These are phyloP conservation scores for Magnolia officinalis DNA, from an alignment of 164 flowering plant genomes.

Conservation along the genomic window DNA sequence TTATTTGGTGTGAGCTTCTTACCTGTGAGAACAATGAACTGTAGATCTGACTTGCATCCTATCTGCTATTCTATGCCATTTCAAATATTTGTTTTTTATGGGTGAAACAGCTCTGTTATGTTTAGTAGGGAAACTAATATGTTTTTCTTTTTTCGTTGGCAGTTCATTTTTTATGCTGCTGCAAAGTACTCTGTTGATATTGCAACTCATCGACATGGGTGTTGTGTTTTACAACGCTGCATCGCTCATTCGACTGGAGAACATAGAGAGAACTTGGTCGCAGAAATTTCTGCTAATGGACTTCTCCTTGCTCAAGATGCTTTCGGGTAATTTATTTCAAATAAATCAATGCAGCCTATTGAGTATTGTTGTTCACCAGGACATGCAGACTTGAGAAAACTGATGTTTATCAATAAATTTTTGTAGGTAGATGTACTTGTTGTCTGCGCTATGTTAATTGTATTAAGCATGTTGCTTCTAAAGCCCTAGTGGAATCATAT, in stretches of 20 bases:
- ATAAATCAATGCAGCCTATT: background rate
- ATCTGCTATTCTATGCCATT: no score
- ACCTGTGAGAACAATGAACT: no score
- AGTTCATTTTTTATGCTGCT: conserved; percentile 49
- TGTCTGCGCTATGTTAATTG: no score
- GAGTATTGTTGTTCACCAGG: background rate
- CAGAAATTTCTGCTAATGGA: conserved; percentile 40
- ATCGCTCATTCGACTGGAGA: conserved; percentile 39
- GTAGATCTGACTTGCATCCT: no score
- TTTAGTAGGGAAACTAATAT: background rate
- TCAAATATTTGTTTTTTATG: no score
- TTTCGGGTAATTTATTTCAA: conserved; percentile 40
- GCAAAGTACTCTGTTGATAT: conserved; percentile 42
- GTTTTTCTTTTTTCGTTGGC: conserved; percentile 14
- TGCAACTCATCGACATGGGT: conserved; percentile 53
- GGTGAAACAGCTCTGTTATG: no score
- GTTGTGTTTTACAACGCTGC: conserved; percentile 50
- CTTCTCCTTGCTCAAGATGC: conserved; percentile 50
- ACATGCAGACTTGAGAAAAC: background rate
- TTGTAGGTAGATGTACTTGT: no score
- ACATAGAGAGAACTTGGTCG: conserved; percentile 30
- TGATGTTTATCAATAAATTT: background rate
- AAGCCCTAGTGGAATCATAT: no score
- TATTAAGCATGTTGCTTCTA: no score
- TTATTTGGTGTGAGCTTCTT: no score